These are phyloP conservation scores for Alternaria sp. DNA, from an alignment of 2,329 filamentous ascomycete species.

Conservation along the genomic window DNA sequence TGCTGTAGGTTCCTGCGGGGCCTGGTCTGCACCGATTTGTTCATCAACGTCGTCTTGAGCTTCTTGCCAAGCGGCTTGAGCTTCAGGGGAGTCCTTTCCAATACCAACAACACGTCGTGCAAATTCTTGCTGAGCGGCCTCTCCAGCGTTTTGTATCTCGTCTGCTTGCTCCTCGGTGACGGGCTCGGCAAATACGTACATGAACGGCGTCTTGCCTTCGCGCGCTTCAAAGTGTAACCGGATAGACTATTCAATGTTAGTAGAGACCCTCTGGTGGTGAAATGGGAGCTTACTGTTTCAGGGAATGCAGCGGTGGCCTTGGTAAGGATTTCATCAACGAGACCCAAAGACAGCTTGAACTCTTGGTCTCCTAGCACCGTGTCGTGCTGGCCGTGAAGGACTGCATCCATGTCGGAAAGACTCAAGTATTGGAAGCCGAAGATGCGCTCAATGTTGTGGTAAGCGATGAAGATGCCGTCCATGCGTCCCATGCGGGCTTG, in stretches of 20 bases:
- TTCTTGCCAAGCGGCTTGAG: conserved; percentile 39
- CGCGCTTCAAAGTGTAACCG: conserved; percentile 84
- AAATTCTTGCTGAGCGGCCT: conserved; percentile 70
- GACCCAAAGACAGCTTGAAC: conserved; percentile 78
- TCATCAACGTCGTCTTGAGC: conserved; percentile 43
- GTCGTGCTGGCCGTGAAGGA: conserved; percentile 79
- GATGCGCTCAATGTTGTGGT: conserved; percentile 91
- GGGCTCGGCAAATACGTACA: conserved; percentile 91
- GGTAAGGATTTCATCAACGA: conserved; percentile 82
- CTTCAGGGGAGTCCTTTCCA: conserved; percentile 33
- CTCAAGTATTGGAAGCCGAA: conserved; percentile 97
- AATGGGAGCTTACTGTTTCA: conserved; percentile 54
- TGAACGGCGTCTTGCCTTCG: conserved; percentile 65
- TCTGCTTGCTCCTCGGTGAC: conserved; percentile 75
- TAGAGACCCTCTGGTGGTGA: background rate
- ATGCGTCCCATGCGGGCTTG: conserved; percentile 97
- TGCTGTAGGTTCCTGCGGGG: conserved; percentile 9
- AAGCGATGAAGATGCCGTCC: conserved; percentile 98
- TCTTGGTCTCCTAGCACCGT: conserved; percentile 76
- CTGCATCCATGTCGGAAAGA: conserved; percentile 84
- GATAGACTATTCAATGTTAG: conserved; percentile 60
- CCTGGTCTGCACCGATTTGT: conserved; percentile 38
- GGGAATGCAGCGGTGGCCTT: conserved; percentile 78
- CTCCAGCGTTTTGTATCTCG: conserved; percentile 72
- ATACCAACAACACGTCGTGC: conserved; percentile 66